phyloP scores from a whole-genome alignment of 1,284 basidiomycete genomes.

The Ganoderma lucidum region DNA sequence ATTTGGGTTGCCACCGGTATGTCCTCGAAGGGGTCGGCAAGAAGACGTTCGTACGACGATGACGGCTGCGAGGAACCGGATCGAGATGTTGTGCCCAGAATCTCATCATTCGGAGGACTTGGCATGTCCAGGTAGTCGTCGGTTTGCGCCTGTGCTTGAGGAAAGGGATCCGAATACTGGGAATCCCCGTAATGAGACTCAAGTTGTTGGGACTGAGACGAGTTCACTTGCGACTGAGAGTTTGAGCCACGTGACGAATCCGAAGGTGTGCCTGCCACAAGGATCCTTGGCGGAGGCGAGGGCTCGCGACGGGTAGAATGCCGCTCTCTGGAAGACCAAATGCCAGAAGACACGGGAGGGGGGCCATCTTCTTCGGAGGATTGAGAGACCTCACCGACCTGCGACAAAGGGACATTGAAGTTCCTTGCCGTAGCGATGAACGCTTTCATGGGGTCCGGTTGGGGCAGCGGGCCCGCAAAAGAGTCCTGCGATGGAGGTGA shows the following conservation, averaged over 20 bases:
- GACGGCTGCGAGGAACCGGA: conserved; percentile 32
- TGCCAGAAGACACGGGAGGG: conserved; percentile 31
- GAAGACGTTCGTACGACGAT: conserved; percentile 33
- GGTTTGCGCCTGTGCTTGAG: conserved; percentile 20
- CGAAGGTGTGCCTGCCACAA: conserved; percentile 34
- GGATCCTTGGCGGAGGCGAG: conserved; percentile 22
- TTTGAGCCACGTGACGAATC: conserved; percentile 26
- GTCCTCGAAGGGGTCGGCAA: conserved; percentile 17
- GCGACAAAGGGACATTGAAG: conserved; percentile 65
- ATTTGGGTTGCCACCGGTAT: conserved; percentile 22
- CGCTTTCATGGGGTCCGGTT: conserved; percentile 52
- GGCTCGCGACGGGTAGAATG: conserved; percentile 1
- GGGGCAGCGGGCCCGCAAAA: conserved; percentile 57
- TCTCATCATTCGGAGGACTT: background rate
- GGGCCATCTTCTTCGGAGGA: conserved; percentile 29
- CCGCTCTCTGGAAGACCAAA: conserved; percentile 10
- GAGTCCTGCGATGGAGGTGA: conserved; percentile 62
- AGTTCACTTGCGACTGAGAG: conserved; percentile 6
- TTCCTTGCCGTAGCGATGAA: conserved; percentile 58
- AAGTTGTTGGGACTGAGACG: background rate
- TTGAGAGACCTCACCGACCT: conserved; percentile 47
- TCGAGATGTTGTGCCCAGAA: conserved; percentile 9
- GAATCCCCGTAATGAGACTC: conserved; percentile 20
- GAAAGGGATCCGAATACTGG: conserved; percentile 22
- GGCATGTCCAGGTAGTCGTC: conserved; percentile 11